Evolutionary conservation across 352 stramenopile genomes (phyloP).

Genomic region (Globisporangium irregulare): DNA sequence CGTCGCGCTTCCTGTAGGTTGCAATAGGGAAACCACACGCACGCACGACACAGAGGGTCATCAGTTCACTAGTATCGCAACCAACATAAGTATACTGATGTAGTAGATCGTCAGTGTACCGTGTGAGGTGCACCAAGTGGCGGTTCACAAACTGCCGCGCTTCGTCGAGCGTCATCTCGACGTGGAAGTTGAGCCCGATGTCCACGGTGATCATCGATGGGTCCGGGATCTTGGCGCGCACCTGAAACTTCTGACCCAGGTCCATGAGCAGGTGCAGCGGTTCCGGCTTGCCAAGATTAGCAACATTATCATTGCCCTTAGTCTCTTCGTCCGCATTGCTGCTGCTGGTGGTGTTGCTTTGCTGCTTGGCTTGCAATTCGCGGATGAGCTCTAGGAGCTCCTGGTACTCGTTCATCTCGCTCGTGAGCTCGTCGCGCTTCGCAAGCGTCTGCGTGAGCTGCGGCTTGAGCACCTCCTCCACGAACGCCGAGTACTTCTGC

Average conservation of each 20-base stretch:
- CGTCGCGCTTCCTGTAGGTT: conserved; percentile 47
- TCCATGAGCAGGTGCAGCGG: conserved; percentile 55
- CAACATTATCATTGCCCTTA: not conserved
- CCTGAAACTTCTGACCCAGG: conserved; percentile 67
- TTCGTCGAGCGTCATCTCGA: conserved; percentile 72
- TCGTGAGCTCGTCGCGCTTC: conserved; percentile 41
- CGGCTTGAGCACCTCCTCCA: conserved; percentile 66
- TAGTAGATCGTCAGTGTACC: conserved; percentile 26
- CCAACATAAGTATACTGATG: too few species aligned
- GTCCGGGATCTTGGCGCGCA: conserved; percentile 64
- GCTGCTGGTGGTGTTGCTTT: not conserved
- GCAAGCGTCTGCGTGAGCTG: conserved; percentile 61
- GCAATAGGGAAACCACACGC: not conserved
- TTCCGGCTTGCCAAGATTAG: not conserved
- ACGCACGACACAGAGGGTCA: not conserved
- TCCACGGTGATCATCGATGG: conserved; percentile 62
- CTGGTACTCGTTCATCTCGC: conserved; percentile 61
- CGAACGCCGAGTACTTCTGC: conserved; percentile 61
- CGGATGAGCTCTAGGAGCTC: conserved; percentile 47
- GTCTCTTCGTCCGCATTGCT: conserved; percentile 10
- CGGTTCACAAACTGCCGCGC: conserved; percentile 49
- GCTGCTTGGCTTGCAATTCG: conserved; percentile 23
- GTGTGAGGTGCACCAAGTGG: conserved; percentile 47
- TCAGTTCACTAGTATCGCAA: not conserved
- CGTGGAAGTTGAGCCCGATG: conserved; percentile 71